These are phyloP conservation scores for Cardamine occulta DNA, from an alignment of 345 rosid genomes.

Conservation along the genomic window DNA sequence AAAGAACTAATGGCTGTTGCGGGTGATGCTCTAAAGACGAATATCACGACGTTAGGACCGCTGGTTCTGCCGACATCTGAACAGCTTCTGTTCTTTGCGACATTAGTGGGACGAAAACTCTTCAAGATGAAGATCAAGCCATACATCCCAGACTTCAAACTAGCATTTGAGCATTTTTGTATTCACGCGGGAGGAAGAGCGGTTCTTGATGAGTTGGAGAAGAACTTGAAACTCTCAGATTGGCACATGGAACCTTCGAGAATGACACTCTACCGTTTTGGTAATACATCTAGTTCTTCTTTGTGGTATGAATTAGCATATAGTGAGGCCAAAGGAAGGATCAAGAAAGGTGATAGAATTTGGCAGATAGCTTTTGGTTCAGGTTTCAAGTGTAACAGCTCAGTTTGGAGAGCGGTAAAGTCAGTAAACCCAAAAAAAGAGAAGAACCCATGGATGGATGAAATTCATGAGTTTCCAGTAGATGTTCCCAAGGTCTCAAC, in stretches of 20 bases:
- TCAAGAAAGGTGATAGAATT: constrained; percentile 57
- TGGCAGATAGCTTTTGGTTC: constrained; percentile 74
- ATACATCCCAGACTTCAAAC: constrained; percentile 67
- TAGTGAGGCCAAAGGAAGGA: constrained; percentile 63
- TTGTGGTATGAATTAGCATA: constrained; percentile 69
- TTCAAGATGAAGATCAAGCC: constrained; percentile 65
- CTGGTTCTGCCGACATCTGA: constrained; percentile 63
- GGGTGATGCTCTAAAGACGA: constrained; percentile 66
- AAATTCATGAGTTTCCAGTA: constrained; percentile 62
- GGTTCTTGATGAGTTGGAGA: constrained; percentile 66
- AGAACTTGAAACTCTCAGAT: constrained; percentile 58
- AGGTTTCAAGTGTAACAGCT: constrained; percentile 66
- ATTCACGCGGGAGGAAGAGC: constrained; percentile 66
- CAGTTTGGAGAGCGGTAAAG: constrained; percentile 60
- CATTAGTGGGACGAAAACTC: constrained; percentile 52
- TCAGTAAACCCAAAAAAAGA: constrained; percentile 51
- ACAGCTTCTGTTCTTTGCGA: constrained; percentile 58
- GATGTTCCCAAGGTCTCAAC: constrained; percentile 63
- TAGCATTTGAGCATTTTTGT: constrained; percentile 68
- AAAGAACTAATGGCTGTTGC: constrained; percentile 66
- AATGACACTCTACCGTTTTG: constrained; percentile 62
- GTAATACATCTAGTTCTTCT: constrained; percentile 64
- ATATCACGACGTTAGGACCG: constrained; percentile 63
- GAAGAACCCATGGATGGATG: constrained; percentile 62
- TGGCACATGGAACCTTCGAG: constrained; percentile 68